phyloP scores from a whole-genome alignment of 768 basidiomycete genomes.

The Boletellus sp. region DNA sequence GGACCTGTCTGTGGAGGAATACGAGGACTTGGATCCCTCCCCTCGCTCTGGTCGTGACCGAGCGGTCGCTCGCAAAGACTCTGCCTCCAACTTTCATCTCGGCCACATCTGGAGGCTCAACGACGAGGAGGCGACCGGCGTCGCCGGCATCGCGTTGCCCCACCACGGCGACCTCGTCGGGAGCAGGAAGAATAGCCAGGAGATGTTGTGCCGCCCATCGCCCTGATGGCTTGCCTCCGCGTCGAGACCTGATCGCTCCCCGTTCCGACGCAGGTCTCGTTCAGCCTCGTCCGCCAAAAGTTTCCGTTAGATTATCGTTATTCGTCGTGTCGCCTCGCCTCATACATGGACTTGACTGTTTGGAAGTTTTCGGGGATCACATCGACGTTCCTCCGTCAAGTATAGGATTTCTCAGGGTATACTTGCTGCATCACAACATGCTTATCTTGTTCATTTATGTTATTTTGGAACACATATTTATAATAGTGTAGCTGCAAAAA shows the following conservation, averaged over 20 bases:
- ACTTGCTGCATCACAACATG: constrained; percentile 34
- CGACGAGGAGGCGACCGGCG: constrained; percentile 61
- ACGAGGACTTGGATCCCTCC: constrained; percentile 35
- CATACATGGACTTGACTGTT: constrained; percentile 28
- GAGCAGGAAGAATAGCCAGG: constrained; percentile 40
- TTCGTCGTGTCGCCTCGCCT: constrained; percentile 20
- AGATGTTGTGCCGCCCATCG: constrained; percentile 31
- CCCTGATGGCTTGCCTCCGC: no score
- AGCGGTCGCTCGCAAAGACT: constrained; percentile 25
- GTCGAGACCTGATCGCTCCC: background rate
- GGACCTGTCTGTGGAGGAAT: constrained; percentile 62
- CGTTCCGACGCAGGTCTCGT: constrained; percentile 7
- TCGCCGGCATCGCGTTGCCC: constrained; percentile 49
- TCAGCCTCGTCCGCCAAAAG: constrained; percentile 19
- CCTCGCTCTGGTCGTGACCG: constrained; percentile 27
- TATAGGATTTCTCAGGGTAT: constrained; percentile 32
- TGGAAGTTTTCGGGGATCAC: constrained; percentile 28
- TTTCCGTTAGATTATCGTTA: constrained; percentile 30
- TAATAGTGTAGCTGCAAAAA: constrained; percentile 24
- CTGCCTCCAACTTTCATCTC: constrained; percentile 31
- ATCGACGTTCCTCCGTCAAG: constrained; percentile 21
- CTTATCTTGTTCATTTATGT: constrained; percentile 38
- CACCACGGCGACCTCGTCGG: constrained; percentile 37
- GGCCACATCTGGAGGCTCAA: constrained; percentile 70
- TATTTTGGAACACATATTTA: constrained; percentile 33